These are phyloP conservation scores for Erodium maritimum DNA, from an alignment of 345 rosid species.

Conservation along the genomic window DNA sequence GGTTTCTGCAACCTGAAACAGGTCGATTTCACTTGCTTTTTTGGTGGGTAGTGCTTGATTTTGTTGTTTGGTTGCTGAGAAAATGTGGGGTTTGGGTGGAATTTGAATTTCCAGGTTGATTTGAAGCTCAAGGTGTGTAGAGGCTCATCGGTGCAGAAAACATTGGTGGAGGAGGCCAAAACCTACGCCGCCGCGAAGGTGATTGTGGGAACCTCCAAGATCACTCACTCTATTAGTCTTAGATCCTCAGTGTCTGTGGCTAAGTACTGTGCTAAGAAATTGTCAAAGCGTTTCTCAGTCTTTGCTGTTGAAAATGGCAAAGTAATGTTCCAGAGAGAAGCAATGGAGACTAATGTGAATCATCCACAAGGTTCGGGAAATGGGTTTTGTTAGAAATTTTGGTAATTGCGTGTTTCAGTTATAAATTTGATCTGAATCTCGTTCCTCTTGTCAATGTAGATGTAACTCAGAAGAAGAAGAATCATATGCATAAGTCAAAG, in stretches of 20 bases:
- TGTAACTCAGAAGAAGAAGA: neutral
- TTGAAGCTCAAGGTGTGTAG: constrained; percentile 84
- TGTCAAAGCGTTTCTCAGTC: constrained; percentile 43
- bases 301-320: constrained; percentile 69
- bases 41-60: neutral
- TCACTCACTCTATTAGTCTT: constrained; percentile 35
- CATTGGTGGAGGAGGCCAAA: constrained; percentile 66
- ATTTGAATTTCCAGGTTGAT: constrained; percentile 44
- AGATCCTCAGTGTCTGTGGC: constrained; percentile 58
- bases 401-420: neutral
- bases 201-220: constrained; percentile 54
- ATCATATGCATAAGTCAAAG: neutral
- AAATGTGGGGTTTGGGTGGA: constrained; percentile 1
- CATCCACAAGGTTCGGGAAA: constrained; percentile 16
- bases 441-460: neutral
- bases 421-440: neutral
- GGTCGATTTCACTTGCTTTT: constrained; percentile 19
- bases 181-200: constrained; percentile 43
- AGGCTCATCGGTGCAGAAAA: constrained; percentile 55
- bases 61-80: constrained; percentile 3
- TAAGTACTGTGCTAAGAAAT: constrained; percentile 69
- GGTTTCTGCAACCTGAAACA: constrained; percentile 96
- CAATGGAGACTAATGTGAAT: constrained; percentile 5
- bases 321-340: constrained; percentile 49
- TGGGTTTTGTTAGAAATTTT: neutral